Conservation (phyloP, 352 stramenopile species). For the Globisporangium perplexum region DNA sequence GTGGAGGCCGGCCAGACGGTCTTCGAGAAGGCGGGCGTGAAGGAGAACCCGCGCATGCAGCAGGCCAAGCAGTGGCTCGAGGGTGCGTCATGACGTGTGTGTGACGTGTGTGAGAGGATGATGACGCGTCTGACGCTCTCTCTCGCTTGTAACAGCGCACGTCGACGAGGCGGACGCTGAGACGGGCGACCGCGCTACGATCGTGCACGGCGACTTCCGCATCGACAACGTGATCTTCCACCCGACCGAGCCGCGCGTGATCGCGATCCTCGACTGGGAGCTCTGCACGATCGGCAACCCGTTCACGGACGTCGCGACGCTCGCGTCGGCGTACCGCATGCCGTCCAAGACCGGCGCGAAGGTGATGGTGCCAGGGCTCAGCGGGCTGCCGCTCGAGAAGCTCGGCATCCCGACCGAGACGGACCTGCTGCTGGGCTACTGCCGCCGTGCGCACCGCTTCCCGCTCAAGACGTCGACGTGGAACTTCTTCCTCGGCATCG, state of each 20-base stretch:
- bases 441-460: slow-evolving; percentile 41
- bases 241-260: slow-evolving; percentile 70
- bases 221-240: slow-evolving; percentile 88
- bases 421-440: slow-evolving; percentile 57
- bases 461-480: slow-evolving; percentile 46
- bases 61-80: slow-evolving; percentile 57
- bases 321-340: slow-evolving; percentile 49
- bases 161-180: slow-evolving; percentile 46
- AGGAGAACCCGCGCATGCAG: slow-evolving; percentile 49
- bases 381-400: slow-evolving; percentile 34
- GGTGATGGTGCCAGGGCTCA: slow-evolving; percentile 48
- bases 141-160: slow-evolving; percentile 8
- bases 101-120: not conserved
- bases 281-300: slow-evolving; percentile 84
- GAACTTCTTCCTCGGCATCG: slow-evolving; percentile 72
- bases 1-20: slow-evolving; percentile 41
- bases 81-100: slow-evolving; percentile 4
- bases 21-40: slow-evolving; percentile 41
- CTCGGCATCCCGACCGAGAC: slow-evolving; percentile 61
- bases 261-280: slow-evolving; percentile 87
- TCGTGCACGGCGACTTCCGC: slow-evolving; percentile 87
- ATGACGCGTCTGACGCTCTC: too few relatives aligned
- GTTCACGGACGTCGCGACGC: slow-evolving; percentile 72
- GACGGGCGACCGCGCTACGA: slow-evolving; percentile 25
- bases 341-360: slow-evolving; percentile 30